Evolutionary conservation across 2,329 filamentous ascomycete genomes (phyloP).

Genomic region (Pseudofabraea citricarpa): DNA sequence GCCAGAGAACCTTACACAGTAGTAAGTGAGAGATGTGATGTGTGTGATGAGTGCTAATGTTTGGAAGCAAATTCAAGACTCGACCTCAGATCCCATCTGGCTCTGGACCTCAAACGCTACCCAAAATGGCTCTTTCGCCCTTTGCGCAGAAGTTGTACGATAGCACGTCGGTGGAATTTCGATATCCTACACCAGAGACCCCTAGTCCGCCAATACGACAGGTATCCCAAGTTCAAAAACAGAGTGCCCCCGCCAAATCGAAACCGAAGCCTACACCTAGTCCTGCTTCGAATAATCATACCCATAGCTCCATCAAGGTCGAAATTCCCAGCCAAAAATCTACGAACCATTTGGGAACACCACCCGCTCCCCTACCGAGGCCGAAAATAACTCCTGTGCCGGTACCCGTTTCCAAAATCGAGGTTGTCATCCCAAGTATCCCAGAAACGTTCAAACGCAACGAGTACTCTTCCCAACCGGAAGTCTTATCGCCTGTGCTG

Average conservation of each 20-base stretch:
- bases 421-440: slow-evolving; percentile 21
- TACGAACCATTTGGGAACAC: slow-evolving; percentile 4
- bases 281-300: slow-evolving; percentile 1
- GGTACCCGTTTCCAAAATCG: slow-evolving; percentile 7
- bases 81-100: slow-evolving; percentile 37
- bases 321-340: slow-evolving; percentile 1
- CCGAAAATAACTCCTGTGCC: slow-evolving; percentile 31
- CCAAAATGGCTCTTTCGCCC: slow-evolving; percentile 21
- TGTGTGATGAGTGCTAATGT: background rate
- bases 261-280: slow-evolving; percentile 7
- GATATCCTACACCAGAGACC: slow-evolving; percentile 16
- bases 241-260: slow-evolving; percentile 13
- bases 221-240: slow-evolving; percentile 5
- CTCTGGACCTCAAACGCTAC: slow-evolving; percentile 21
- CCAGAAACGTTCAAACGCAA: slow-evolving; percentile 16
- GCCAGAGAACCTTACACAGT: slow-evolving; percentile 64
- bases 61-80: slow-evolving; percentile 12
- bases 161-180: slow-evolving; percentile 23
- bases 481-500: no score
- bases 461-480: no score
- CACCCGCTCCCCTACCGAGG: slow-evolving; percentile 21
- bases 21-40: slow-evolving; percentile 16
- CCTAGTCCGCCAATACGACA: slow-evolving; percentile 9
- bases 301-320: slow-evolving; percentile 8
- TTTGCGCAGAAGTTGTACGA: slow-evolving; percentile 28